phyloP scores from a whole-genome alignment of 306 rosid genomes.

The Biancaea sappan region DNA sequence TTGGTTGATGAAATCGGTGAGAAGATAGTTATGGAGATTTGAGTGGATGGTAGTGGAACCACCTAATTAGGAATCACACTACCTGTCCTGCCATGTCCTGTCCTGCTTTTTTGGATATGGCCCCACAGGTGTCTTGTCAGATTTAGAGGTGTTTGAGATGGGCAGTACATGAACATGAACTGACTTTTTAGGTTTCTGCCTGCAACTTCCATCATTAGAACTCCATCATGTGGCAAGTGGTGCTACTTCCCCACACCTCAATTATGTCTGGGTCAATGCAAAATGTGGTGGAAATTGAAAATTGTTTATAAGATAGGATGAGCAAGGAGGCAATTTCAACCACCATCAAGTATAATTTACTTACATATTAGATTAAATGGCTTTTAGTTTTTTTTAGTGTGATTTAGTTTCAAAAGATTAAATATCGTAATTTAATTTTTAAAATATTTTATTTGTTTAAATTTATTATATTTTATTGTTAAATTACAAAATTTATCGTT shows the following conservation, averaged over 20 bases:
- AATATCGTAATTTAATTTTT: no score
- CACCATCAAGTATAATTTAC: no score
- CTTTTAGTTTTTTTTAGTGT: no score
- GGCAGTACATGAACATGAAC: not conserved
- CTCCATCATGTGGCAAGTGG: slow-evolving; percentile 15
- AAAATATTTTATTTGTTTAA: no score
- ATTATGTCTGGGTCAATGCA: not conserved
- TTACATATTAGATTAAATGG: no score
- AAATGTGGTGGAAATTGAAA: not conserved
- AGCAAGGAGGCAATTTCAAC: not conserved
- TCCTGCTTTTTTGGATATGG: slow-evolving; percentile 14
- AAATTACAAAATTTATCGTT: no score
- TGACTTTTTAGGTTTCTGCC: slow-evolving; percentile 2
- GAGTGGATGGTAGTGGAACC: slow-evolving; percentile 5
- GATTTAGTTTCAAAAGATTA: no score
- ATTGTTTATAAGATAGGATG: not conserved
- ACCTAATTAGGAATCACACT: not conserved
- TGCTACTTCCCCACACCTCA: not conserved
- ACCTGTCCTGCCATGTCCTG: not conserved
- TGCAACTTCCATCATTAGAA: slow-evolving; percentile 3
- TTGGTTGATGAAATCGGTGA: slow-evolving; percentile 12
- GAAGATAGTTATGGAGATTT: not conserved
- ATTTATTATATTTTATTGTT: no score
- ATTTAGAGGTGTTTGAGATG: slow-evolving; percentile 15
- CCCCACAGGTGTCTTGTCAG: slow-evolving; percentile 15